Conservation (phyloP, 805 yeast species). For the Saccharomyces paradoxus region DNA sequence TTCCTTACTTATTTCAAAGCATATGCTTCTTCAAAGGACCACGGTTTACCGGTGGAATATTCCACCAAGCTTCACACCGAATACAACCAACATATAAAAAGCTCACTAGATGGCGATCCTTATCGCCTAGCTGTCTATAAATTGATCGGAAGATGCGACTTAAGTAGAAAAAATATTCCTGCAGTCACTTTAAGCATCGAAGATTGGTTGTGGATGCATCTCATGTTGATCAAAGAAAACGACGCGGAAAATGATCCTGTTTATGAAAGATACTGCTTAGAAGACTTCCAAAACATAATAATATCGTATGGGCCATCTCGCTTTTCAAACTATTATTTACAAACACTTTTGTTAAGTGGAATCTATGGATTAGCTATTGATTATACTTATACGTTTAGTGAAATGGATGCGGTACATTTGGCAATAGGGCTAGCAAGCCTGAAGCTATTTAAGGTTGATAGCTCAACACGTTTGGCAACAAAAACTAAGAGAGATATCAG, state of each 20-base stretch:
- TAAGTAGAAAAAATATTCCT: conserved; percentile 58
- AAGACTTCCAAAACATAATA: conserved; percentile 65
- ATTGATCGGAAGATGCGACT: conserved; percentile 82
- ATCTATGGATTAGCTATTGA: conserved; percentile 73
- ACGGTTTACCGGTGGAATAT: conserved; percentile 55
- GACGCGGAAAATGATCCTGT: conserved; percentile 41
- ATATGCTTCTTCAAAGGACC: conserved; percentile 48
- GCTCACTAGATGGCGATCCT: conserved; percentile 65
- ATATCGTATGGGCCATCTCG: conserved; percentile 63
- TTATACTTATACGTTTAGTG: conserved; percentile 46
- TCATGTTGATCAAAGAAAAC: conserved; percentile 62
- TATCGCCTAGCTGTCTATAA: conserved; percentile 85
- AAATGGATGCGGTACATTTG: conserved; percentile 82
- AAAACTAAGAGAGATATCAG: conserved; percentile 33
- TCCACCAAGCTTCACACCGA: conserved; percentile 66
- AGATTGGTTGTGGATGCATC: conserved; percentile 96
- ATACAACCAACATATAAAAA: conserved; percentile 76
- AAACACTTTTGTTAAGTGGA: conserved; percentile 66
- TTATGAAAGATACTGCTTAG: conserved; percentile 63
- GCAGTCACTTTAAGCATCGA: conserved; percentile 72
- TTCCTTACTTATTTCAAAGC: conserved; percentile 74
- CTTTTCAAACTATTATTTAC: conserved; percentile 67
- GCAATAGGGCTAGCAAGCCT: conserved; percentile 73
- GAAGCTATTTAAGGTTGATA: conserved; percentile 40
- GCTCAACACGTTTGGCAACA: conserved; percentile 7